A percentile compares a stretch with the other conserved stretches of the same genome.
Evolutionary conservation across 2,329 filamentous ascomycete genomes (phyloP).

Genomic region (Cladosporium sp.): DNA sequence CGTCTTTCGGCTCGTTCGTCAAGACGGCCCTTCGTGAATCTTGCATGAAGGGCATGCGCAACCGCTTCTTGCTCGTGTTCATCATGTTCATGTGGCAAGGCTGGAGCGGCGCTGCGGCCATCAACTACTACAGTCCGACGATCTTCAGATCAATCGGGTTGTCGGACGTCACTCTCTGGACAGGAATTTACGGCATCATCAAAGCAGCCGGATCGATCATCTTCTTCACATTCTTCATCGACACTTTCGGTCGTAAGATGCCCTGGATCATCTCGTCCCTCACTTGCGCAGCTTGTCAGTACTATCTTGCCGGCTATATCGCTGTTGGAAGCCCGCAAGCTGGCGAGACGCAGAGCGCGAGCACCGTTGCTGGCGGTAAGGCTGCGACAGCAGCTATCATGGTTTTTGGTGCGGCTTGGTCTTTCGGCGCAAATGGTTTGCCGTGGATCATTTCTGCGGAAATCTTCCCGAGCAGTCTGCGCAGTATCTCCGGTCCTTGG

Average conservation of each 20-base stretch:
- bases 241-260: conserved; percentile 33
- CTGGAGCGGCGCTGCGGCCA: conserved; percentile 31
- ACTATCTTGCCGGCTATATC: conserved; percentile 35
- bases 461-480: conserved; percentile 38
- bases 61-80: conserved; percentile 37
- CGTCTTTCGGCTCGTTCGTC: conserved; percentile 27
- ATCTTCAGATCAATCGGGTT: conserved; percentile 35
- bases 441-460: conserved; percentile 43
- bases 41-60: conserved; percentile 35
- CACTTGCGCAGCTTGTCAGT: conserved; percentile 33
- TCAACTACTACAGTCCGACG: conserved; percentile 35
- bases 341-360: conserved; percentile 27
- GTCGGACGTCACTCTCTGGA: conserved; percentile 33
- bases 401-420: conserved; percentile 37
- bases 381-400: conserved; percentile 38
- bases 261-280: conserved; percentile 30
- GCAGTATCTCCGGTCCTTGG: conserved; percentile 36
- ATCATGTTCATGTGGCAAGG: conserved; percentile 36
- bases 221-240: conserved; percentile 36
- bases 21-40: conserved; percentile 30
- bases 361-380: conserved; percentile 34
- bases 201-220: conserved; percentile 34
- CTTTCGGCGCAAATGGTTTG: conserved; percentile 35
- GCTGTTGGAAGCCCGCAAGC: conserved; percentile 30
- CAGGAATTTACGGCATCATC: conserved; percentile 35